These are phyloP conservation scores for Rauvolfia tetraphylla DNA, from an alignment of 257 asterid genomes.

Conservation along the genomic window DNA sequence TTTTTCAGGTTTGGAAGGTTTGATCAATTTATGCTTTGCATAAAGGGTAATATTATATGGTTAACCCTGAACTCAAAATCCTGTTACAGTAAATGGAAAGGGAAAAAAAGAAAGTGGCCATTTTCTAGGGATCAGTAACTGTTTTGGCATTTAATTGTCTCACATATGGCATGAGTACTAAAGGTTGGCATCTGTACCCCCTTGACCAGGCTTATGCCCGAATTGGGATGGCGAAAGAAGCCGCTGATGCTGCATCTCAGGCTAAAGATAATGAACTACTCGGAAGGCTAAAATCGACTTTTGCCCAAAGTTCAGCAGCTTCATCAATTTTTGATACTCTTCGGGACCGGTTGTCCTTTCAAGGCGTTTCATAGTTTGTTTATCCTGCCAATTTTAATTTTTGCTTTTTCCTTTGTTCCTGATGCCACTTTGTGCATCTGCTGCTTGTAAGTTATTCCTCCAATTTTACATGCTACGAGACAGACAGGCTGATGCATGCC, in stretches of 20 bases:
- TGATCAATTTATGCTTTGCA: neutral
- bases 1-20: neutral
- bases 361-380: conserved; percentile 54
- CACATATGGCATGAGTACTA: neutral
- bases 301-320: conserved; percentile 72
- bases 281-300: conserved; percentile 59
- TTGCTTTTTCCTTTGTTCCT: neutral
- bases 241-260: conserved; percentile 90
- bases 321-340: conserved; percentile 73
- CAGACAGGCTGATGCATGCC: neutral
- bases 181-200: neutral
- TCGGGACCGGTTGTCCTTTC: conserved; percentile 77
- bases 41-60: neutral
- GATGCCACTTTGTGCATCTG: neutral
- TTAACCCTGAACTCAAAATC: neutral
- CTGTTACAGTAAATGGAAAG: no score
- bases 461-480: neutral
- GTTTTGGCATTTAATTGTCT: neutral
- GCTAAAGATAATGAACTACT: conserved; percentile 87
- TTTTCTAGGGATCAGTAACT: neutral
- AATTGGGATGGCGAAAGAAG: conserved; percentile 96
- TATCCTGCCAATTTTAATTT: neutral
- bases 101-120: neutral
- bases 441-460: neutral
- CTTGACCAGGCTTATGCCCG: conserved; percentile 73